Percentiles rank a stretch among this genome's conserved stretches.
phyloP scores from a whole-genome alignment of 2,329 filamentous ascomycete species.

The Gnomoniopsis smithogilvyi region DNA sequence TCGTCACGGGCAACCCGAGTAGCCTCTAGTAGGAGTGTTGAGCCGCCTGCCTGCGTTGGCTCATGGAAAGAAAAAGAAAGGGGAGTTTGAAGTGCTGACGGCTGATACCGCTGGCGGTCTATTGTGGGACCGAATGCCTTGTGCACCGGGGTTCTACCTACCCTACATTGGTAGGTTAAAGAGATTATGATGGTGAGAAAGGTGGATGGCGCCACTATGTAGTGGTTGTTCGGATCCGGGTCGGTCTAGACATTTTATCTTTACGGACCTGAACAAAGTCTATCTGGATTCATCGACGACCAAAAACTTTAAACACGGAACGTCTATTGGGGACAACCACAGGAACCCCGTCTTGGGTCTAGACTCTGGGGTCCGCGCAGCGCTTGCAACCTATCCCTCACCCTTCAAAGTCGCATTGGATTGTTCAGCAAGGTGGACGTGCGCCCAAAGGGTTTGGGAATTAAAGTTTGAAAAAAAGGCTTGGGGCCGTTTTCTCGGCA shows the following conservation, averaged over 20 bases:
- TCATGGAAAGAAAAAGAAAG: neutral
- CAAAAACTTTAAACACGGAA: neutral
- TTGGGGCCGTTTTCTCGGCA: neutral
- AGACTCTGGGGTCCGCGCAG: too few species aligned
- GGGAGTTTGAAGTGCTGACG: neutral
- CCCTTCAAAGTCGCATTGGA: neutral
- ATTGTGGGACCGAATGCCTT: neutral
- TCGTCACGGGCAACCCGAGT: too few species aligned
- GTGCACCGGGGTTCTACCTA: neutral
- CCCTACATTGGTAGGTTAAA: neutral
- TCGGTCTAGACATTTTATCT: neutral
- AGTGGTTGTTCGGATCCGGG: neutral
- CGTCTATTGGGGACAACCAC: neutral
- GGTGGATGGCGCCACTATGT: neutral
- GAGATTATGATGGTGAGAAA: neutral
- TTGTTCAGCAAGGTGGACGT: neutral
- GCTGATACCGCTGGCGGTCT: neutral
- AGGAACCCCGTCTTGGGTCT: neutral
- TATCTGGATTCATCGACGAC: neutral
- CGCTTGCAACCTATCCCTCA: neutral
- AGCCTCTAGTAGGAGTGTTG: too few species aligned
- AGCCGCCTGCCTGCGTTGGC: neutral
- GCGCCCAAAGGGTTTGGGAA: neutral
- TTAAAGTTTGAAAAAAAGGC: neutral
- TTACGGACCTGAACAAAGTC: neutral